These are phyloP conservation scores for Paspalum vaginatum DNA, from an alignment of 176 grass and related monocot species.

Conservation along the genomic window DNA sequence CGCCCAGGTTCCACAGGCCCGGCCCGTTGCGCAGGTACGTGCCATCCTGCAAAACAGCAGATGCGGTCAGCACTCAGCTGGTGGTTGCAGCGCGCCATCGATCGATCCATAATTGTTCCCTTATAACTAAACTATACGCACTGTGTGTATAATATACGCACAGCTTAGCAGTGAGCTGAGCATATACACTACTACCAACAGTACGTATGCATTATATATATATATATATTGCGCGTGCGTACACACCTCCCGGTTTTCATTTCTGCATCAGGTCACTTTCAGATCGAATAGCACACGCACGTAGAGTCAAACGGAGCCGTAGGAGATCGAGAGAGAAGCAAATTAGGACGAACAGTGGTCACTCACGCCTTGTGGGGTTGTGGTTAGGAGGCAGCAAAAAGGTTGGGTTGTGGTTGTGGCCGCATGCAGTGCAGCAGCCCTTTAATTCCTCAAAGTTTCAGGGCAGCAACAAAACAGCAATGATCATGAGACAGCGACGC, in stretches of 20 bases:
- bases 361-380: slow-evolving; percentile 8
- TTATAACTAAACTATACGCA: no score
- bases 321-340: neutral
- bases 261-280: slow-evolving; percentile 13
- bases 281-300: slow-evolving; percentile 33
- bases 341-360: slow-evolving; percentile 29
- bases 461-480: slow-evolving; percentile 14
- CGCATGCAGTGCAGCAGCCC: neutral
- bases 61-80: no score
- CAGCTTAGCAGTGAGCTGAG: no score
- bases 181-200: no score
- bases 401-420: neutral
- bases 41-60: slow-evolving; percentile 61
- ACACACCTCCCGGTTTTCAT: neutral
- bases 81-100: neutral
- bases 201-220: neutral
- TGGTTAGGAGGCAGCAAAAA: slow-evolving; percentile 25
- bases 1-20: slow-evolving; percentile 87
- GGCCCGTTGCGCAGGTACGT: slow-evolving; percentile 97
- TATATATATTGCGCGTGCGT: slow-evolving; percentile 14
- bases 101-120: no score
- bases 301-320: neutral
- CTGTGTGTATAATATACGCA: no score
- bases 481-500: slow-evolving; percentile 39
- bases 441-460: slow-evolving; percentile 1